Evolutionary conservation across 2,329 filamentous ascomycete species (phyloP).

Genomic region (Epichloe amarillans): DNA sequence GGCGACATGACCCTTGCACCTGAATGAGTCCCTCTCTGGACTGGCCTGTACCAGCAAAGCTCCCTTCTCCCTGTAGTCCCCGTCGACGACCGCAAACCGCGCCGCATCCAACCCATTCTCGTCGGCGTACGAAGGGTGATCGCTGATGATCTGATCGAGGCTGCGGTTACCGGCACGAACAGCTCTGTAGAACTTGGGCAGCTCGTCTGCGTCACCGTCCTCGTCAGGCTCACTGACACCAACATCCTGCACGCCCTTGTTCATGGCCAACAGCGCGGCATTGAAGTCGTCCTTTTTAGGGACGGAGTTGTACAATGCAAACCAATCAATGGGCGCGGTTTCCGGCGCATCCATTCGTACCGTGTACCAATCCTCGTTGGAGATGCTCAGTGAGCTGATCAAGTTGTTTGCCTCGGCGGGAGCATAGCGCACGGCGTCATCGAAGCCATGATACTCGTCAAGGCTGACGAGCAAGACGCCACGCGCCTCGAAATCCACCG

Average conservation of each 20-base stretch:
- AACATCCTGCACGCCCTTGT: neutral
- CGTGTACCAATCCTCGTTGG: slow-evolving; percentile 3
- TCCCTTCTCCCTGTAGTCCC: neutral
- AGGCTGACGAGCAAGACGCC: slow-evolving; percentile 3
- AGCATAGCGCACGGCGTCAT: slow-evolving; percentile 1
- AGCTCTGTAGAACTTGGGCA: neutral
- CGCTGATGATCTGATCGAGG: neutral
- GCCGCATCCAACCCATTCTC: neutral
- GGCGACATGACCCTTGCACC: slow-evolving; percentile 1
- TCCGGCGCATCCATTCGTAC: neutral
- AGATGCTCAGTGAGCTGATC: slow-evolving; percentile 1
- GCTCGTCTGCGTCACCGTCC: neutral
- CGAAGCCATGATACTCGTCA: slow-evolving; percentile 4
- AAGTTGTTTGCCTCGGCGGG: neutral
- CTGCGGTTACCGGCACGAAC: neutral
- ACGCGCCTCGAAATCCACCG: neutral
- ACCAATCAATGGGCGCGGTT: neutral
- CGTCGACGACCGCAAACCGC: slow-evolving; percentile 1
- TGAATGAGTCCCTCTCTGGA: slow-evolving; percentile 1
- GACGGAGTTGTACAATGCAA: slow-evolving; percentile 1
- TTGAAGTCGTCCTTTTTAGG: neutral
- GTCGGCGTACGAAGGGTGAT: neutral
- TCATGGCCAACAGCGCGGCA: neutral
- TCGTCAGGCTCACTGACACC: neutral
- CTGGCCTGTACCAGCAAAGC: neutral